Base-by-base conservation (phyloP, 805 yeast species). In the Kuraishia ogatae region DNA sequence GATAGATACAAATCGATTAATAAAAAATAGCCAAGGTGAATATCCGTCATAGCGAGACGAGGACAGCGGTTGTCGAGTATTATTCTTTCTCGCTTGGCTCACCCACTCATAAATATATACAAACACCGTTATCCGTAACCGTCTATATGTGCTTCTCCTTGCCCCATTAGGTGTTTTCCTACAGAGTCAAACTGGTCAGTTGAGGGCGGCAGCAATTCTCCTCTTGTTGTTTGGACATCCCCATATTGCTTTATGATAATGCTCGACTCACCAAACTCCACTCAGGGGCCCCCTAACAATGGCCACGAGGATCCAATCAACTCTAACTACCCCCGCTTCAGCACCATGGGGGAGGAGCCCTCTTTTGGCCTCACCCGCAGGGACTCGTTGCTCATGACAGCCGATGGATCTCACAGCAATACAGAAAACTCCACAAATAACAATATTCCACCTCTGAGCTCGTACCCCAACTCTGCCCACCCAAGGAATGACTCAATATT, bases 401-500 rank as follows among this genome's bases (percentile, higher is more conserved):
- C 52, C 4, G 17, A 46, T 63, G 39, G 52, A 4, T 28, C 43
- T 56, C 52, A 49, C 63, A 60, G 17, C 60, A 50, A 52, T 2
- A 47, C 50, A 8, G 48, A 52, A n/a, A 53, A 26, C 24, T 53
- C 29, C n/a, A 52, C 29, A 48, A 22, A 47, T 52, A 39, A 35
- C 28, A 52, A 15, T 20, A 46, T 21, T 39, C 23, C 22, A 23
- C 28, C 17, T 4, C 15, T 6, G n/a, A 21, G 28, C 15, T 29
- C 47, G 51, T 29, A 28, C 20, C 29, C 48, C 8, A 21, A 35
- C 13, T 57, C 61, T 3, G 53, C 60, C 50, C 64, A 59, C 51
- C 65, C 67, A 7, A 60, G 69, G 26, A 66, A 66, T 52, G 70
- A 66, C 53, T 62, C 66, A 24, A 60, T 66, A 2, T 65, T 64